Conservation (phyloP, 768 basidiomycete genomes). For the Leucocoprinus birnbaumii region DNA sequence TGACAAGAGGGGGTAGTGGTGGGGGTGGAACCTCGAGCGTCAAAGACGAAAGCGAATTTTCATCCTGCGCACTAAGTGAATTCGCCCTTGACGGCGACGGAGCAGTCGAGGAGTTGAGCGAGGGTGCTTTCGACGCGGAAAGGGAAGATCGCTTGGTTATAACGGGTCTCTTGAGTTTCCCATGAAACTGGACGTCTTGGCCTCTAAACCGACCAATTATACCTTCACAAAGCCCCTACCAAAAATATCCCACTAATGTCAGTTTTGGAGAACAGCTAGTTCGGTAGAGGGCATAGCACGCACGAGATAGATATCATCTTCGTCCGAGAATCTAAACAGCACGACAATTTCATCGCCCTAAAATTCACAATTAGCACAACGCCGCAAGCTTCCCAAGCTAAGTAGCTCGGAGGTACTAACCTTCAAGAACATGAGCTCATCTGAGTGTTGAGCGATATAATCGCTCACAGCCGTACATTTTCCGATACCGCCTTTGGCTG, state of each 20-base stretch:
- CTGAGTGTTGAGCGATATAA: slow-evolving; percentile 68
- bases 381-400: background rate
- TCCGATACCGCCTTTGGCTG: slow-evolving; percentile 82
- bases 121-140: slow-evolving; percentile 13
- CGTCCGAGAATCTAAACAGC: slow-evolving; percentile 62
- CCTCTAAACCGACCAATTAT: slow-evolving; percentile 77
- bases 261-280: background rate
- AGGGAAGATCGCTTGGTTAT: slow-evolving; percentile 66
- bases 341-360: slow-evolving; percentile 82
- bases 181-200: slow-evolving; percentile 62
- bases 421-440: slow-evolving; percentile 88
- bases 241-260: background rate
- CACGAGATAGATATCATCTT: slow-evolving; percentile 61
- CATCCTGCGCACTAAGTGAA: background rate
- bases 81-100: slow-evolving; percentile 11
- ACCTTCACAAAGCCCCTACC: slow-evolving; percentile 83
- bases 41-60: no score
- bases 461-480: slow-evolving; percentile 72
- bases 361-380: background rate
- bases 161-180: slow-evolving; percentile 76
- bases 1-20: no score
- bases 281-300: background rate
- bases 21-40: no score
- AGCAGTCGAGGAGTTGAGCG: no score
- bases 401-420: slow-evolving; percentile 27